phyloP scores from a whole-genome alignment of 768 basidiomycete species.

The Phanerochaete carnosa region DNA sequence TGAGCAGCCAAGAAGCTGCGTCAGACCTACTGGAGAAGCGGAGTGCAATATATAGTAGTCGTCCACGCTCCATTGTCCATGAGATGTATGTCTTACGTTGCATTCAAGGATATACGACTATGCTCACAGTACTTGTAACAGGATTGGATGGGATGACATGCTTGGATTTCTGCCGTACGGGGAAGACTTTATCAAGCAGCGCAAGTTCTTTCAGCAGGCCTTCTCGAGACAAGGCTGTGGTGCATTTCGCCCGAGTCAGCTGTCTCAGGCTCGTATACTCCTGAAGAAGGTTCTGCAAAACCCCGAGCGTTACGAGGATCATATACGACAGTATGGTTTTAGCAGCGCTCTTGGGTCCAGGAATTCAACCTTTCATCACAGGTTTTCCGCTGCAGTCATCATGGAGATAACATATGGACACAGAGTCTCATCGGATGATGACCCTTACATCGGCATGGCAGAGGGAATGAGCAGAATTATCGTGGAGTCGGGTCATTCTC shows the following conservation, averaged over 20 bases:
- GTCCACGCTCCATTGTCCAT: conserved; percentile 28
- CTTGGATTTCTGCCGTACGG: conserved; percentile 18
- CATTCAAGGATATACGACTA: background rate
- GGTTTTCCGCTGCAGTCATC: conserved; percentile 26
- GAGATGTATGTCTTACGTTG: conserved; percentile 5
- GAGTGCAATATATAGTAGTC: conserved; percentile 35
- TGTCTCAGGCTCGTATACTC: conserved; percentile 21
- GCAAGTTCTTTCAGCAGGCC: conserved; percentile 2
- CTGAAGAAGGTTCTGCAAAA: conserved; percentile 23
- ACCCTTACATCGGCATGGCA: conserved; percentile 26
- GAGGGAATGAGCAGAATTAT: conserved; percentile 10
- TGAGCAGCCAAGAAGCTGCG: conserved; percentile 29
- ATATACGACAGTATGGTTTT: background rate
- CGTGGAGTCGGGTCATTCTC: background rate
- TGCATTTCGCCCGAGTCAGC: conserved; percentile 22
- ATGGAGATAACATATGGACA: conserved; percentile 32
- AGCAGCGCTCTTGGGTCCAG: background rate
- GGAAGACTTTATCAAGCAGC: conserved; percentile 15
- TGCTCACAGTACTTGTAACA: background rate
- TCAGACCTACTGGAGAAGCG: conserved; percentile 35
- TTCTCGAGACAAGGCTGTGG: conserved; percentile 7
- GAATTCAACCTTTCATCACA: background rate
- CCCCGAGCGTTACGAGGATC: conserved; percentile 21
- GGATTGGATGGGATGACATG: conserved; percentile 18
- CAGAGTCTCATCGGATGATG: conserved; percentile 25